Base-by-base conservation (phyloP, 345 rosid genomes). In the Jatropha curcas region DNA sequence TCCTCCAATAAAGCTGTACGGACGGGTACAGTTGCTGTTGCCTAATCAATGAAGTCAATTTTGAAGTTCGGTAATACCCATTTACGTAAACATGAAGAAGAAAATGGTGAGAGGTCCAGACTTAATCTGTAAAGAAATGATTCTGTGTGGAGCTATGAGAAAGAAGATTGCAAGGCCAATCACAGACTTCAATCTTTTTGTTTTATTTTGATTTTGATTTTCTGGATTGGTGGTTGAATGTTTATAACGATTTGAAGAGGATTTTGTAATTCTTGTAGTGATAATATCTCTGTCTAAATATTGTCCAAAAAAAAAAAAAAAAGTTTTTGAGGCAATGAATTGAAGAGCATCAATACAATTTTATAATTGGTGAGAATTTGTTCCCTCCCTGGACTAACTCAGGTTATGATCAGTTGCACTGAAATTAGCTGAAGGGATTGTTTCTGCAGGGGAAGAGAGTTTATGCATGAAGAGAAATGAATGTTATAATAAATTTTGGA, bases 1-100 rank as follows among this genome's bases (percentile, higher is more conserved):
- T 50, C 76, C 17, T 28, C 86, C 22, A 63, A 28, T 5, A 83
- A 85, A 60, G 11, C 78, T 51, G 81, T 85, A 39, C 90, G 86
- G 81, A 60, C 88, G 0, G 87, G 72, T 63, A 81, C 92, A 11
- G 90, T 89, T 17, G 84, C 83, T 1, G 89, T 81, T 65, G 86
- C 86, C 24, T 84, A 30, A 67, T 48, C 2, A 31, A 0, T 1
- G 1, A 45, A 61, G 17, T n/a, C 30, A 35, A 52, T 57, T 58
- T 58, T 41, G 65, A 41, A 59, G 39, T 70, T 12, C 28, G 65
- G 45, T 22, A 19, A 57, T 4, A 19, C 28, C 6, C n/a, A n/a
- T n/a, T n/a, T n/a, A n/a, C n/a, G n/a, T n/a, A n/a, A n/a, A n/a
- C n/a, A n/a, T n/a, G n/a, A n/a, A n/a, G n/a, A n/a, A n/a, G n/a